A percentile compares a stretch with the other conserved stretches of the same genome.
Evolutionary conservation across 2,329 filamentous ascomycete genomes (phyloP).

Genomic region (Ramularia collo-cygni): DNA sequence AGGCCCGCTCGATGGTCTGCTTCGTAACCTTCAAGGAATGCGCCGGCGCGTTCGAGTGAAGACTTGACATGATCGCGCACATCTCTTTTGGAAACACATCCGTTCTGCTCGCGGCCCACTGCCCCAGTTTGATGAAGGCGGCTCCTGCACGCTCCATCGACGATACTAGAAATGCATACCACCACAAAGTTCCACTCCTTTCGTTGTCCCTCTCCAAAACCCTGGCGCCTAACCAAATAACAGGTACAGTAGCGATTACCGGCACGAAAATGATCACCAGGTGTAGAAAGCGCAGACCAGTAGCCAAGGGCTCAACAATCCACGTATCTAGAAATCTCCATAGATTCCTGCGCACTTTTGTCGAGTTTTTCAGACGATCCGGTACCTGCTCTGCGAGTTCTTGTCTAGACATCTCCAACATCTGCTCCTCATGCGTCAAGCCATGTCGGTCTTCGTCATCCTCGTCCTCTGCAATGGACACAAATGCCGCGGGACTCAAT

Average conservation of each 20-base stretch:
- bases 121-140: slow-evolving; percentile 96
- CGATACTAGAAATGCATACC: slow-evolving; percentile 81
- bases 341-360: slow-evolving; percentile 51
- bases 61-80: slow-evolving; percentile 86
- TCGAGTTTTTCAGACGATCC: slow-evolving; percentile 54
- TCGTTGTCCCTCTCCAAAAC: slow-evolving; percentile 63
- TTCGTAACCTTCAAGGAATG: slow-evolving; percentile 79
- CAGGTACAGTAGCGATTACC: slow-evolving; percentile 72
- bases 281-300: slow-evolving; percentile 79
- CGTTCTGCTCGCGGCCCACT: slow-evolving; percentile 94
- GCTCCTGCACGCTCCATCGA: slow-evolving; percentile 91
- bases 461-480: slow-evolving; percentile 49
- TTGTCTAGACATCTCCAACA: slow-evolving; percentile 73
- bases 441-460: slow-evolving; percentile 38
- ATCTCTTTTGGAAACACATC: slow-evolving; percentile 94
- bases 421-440: slow-evolving; percentile 73
- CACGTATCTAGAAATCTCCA: slow-evolving; percentile 64
- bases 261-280: slow-evolving; percentile 85
- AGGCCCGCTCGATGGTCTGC: slow-evolving; percentile 71
- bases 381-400: slow-evolving; percentile 68
- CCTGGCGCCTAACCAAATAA: slow-evolving; percentile 68
- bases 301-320: slow-evolving; percentile 77
- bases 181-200: slow-evolving; percentile 78
- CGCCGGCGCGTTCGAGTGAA: slow-evolving; percentile 90
- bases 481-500: slow-evolving; percentile 52